Conservation (phyloP, 2,329 filamentous ascomycete species). For the Alternaria ventricosa region DNA sequence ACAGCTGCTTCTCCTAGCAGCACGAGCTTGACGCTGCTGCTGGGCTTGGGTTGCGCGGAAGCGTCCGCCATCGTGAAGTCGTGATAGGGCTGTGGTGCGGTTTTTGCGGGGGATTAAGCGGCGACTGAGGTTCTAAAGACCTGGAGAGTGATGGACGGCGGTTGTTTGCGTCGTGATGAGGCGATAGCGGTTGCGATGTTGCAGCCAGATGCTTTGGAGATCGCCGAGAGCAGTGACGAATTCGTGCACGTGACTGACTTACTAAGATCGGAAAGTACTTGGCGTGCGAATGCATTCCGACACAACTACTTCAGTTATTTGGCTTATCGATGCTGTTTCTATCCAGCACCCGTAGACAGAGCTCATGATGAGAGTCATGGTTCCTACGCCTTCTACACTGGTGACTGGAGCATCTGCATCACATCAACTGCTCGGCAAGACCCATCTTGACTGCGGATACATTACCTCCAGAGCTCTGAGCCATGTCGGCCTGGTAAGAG, state of each 20-base stretch:
- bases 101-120: not conserved
- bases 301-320: not conserved
- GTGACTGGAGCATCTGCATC: not conserved
- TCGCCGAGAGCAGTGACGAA: constrained; percentile 25
- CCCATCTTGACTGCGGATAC: not conserved
- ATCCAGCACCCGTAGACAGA: not conserved
- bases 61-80: constrained; percentile 70
- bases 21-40: constrained; percentile 99
- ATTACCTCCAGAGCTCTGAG: not conserved
- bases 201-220: constrained; percentile 21
- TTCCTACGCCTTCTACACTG: not conserved
- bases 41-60: constrained; percentile 80
- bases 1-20: constrained; percentile 96
- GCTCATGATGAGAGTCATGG: not conserved
- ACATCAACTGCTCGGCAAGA: not conserved
- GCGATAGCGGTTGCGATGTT: constrained; percentile 13
- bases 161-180: constrained; percentile 3
- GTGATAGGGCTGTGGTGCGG: constrained; percentile 5
- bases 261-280: constrained; percentile 10
- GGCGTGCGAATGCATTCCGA: not conserved
- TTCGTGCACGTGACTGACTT: constrained; percentile 15
- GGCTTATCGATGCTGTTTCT: not conserved
- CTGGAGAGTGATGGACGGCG: not conserved
- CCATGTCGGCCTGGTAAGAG: not conserved
- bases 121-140: not conserved